Evolutionary conservation across 345 rosid genomes (phyloP), one percentile per base, ranked within the genome.

Genomic region (Lepidium sativum): DNA sequence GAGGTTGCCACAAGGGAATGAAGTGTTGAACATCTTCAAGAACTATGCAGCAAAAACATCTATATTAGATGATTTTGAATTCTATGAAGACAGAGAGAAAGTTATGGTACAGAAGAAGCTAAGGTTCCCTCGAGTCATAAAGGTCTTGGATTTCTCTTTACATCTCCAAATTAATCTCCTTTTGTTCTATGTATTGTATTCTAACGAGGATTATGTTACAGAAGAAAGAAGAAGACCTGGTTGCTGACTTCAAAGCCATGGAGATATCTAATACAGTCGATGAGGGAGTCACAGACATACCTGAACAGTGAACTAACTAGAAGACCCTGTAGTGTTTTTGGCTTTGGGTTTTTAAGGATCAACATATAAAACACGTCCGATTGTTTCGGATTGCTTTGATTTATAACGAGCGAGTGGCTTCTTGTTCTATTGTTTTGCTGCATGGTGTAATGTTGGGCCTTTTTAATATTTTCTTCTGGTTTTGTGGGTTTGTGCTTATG

Each of bases 51-150:
- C 72, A 17, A 83, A 75, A 78, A 83, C 88, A 35, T 86, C 86
- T 8, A 67, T 83, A 69, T 61, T 86, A 57, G 92, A 86, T 66
- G 92, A 86, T 68, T 86, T 86, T 43, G 73, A 77, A 27, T 86
- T 78, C 53, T 86, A 86, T 54, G 92, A 86, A 77, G 76, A 75
- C 66, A 82, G 87, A 21, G 84, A 84, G 74, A 86, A 81, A 64
- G 78, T 77, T 71, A 79, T 84, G 82, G 79, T 73, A 59, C 82
- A 84, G 55, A 84, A 80, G 81, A 84, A 75, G 74, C 68, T 77
- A 44, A 74, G 81, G 73, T 71, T 78, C 12, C 49, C 60, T 65
- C 50, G 58, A 0, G 63, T 25, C 9, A 37, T 13, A 39, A 75
- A 75, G 75, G 78, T 73, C 2, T 8, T 54, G 10, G 38, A 6